A percentile compares a stretch with the other conserved stretches of the same genome.
Conservation (phyloP, 2,329 filamentous ascomycete species). For the Claviceps pazoutovae region DNA sequence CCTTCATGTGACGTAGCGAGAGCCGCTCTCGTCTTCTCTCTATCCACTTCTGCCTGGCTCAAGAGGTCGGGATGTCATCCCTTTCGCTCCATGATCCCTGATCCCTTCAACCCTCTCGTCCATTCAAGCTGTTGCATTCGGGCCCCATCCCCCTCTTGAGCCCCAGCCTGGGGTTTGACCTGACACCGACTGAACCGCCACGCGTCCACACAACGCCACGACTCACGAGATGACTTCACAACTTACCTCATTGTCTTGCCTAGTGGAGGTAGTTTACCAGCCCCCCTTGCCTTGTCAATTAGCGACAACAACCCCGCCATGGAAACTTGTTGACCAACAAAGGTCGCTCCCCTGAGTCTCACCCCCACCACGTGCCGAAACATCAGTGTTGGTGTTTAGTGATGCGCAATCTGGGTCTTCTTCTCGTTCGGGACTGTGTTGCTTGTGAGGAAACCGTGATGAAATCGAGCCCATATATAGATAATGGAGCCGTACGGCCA, state of each 20-base stretch:
- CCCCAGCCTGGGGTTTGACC: no score
- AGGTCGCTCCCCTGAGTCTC: not conserved
- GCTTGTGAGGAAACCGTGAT: no score
- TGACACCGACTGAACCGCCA: no score
- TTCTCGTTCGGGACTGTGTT: no score
- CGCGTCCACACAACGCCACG: no score
- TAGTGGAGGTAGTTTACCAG: not conserved
- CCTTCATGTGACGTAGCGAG: conserved; percentile 1
- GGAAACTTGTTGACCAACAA: not conserved
- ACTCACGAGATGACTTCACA: no score
- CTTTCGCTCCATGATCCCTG: not conserved
- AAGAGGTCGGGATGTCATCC: not conserved
- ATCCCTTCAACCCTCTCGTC: not conserved
- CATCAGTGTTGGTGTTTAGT: not conserved
- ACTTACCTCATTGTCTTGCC: not conserved
- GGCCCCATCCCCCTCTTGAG: not conserved
- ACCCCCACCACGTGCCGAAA: not conserved
- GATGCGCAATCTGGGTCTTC: no score
- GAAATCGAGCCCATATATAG: no score
- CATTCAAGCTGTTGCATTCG: not conserved
- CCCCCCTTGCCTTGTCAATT: not conserved
- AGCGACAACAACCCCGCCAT: not conserved
- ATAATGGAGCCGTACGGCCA: no score
- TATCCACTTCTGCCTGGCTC: not conserved
- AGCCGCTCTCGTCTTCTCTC: not conserved